phyloP scores from a whole-genome alignment of 2,329 filamentous ascomycete genomes.

The Ophiostoma sp. region DNA sequence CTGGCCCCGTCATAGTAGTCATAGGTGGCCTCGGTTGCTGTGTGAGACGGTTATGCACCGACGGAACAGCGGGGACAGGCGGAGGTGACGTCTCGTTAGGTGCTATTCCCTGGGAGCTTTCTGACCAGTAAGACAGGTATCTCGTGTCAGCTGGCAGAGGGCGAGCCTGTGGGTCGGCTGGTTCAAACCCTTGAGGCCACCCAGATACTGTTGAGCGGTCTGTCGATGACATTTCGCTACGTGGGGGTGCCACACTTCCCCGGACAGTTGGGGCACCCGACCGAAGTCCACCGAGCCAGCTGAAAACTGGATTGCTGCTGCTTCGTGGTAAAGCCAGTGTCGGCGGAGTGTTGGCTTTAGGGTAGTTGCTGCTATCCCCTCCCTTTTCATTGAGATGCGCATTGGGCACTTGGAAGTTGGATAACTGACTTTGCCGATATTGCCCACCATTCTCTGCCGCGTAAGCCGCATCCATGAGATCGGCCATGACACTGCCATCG shows the following conservation, averaged over 20 bases:
- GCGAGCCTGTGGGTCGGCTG: background rate
- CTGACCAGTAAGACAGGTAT: background rate
- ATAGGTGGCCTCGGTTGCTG: background rate
- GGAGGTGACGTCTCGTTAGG: background rate
- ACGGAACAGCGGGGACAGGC: background rate
- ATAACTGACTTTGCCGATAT: background rate
- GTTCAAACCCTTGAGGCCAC: constrained; percentile 4
- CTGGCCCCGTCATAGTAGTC: background rate
- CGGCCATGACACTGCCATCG: constrained; percentile 10
- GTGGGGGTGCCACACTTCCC: constrained; percentile 5
- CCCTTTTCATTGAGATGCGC: background rate
- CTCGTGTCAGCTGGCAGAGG: background rate
- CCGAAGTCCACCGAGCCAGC: constrained; percentile 2
- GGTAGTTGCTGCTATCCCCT: no score
- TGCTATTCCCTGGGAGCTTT: background rate
- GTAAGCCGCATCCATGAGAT: constrained; percentile 11
- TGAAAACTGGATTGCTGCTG: constrained; percentile 5
- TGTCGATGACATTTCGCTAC: background rate
- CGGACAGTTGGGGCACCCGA: constrained; percentile 3
- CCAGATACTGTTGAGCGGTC: background rate
- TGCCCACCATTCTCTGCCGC: constrained; percentile 4
- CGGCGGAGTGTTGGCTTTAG: background rate
- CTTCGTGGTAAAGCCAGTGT: background rate
- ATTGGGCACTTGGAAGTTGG: background rate
- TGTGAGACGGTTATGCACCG: background rate